Conservation (phyloP, 306 rosid species). For the Psophocarpus tetragonolobus region DNA sequence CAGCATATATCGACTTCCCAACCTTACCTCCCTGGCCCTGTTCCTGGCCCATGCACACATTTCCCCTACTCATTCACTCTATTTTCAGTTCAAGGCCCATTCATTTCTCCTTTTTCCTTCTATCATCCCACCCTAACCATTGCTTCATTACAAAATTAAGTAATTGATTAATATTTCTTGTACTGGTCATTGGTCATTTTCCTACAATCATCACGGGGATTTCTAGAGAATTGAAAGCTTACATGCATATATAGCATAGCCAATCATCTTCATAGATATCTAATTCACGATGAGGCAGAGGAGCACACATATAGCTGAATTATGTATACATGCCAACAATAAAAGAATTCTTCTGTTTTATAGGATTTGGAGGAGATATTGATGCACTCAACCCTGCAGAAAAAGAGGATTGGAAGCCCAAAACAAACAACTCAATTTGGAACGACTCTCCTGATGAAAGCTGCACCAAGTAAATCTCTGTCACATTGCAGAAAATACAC, state of each 20-base stretch:
- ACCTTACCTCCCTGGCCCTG: background rate
- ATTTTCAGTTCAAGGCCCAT: background rate
- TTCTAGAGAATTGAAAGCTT: background rate
- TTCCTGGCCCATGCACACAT: background rate
- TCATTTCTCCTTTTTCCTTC: background rate
- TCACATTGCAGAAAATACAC: slow-evolving; percentile 10
- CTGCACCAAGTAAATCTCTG: slow-evolving; percentile 26
- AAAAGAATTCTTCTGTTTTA: background rate
- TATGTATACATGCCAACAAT: background rate
- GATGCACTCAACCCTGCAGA: background rate
- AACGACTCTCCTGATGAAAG: slow-evolving; percentile 27
- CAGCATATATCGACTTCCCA: background rate
- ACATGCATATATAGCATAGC: background rate
- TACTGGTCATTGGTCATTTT: too few relatives aligned
- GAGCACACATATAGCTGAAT: background rate
- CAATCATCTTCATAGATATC: background rate
- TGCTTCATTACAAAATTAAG: too few relatives aligned
- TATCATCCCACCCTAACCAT: background rate
- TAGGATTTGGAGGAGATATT: slow-evolving; percentile 17
- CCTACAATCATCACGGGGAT: too few relatives aligned
- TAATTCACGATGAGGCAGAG: background rate
- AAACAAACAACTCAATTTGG: slow-evolving; percentile 24
- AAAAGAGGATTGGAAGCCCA: slow-evolving; percentile 13
- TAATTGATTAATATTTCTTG: too few relatives aligned
- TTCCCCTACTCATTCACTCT: background rate